Evolutionary conservation across 306 rosid species (phyloP).

Genomic region (Pueraria montana): DNA sequence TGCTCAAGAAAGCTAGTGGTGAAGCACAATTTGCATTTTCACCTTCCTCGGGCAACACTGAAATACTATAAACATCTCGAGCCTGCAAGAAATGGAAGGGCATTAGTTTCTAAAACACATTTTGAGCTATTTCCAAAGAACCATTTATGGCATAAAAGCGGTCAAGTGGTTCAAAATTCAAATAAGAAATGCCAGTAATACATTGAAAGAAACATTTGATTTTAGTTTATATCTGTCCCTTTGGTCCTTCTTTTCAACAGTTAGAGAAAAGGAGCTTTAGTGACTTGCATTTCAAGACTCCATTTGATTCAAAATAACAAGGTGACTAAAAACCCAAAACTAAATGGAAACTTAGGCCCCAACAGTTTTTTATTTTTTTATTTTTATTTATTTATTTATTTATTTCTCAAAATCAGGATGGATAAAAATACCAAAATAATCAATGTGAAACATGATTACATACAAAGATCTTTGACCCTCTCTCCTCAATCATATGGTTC

Average conservation of each 20-base stretch:
- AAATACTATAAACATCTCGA: slow-evolving; percentile 71
- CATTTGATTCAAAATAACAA: slow-evolving; percentile 43
- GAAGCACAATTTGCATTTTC: slow-evolving; percentile 62
- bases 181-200: slow-evolving; percentile 17
- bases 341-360: background rate
- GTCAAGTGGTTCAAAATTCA: slow-evolving; percentile 40
- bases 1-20: slow-evolving; percentile 66
- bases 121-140: slow-evolving; percentile 21
- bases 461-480: background rate
- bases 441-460: slow-evolving; percentile 8
- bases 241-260: background rate
- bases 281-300: slow-evolving; percentile 9
- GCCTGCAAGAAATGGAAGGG: slow-evolving; percentile 59
- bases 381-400: no score
- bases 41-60: slow-evolving; percentile 64
- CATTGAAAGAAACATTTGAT: slow-evolving; percentile 1
- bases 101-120: background rate
- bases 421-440: background rate
- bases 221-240: background rate
- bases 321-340: slow-evolving; percentile 21
- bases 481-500: slow-evolving; percentile 25
- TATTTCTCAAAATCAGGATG: background rate
- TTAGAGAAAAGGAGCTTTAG: slow-evolving; percentile 29
- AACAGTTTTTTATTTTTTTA: background rate
- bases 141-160: slow-evolving; percentile 24